A percentile compares a stretch with the other conserved stretches of the same genome.
Conservation (phyloP, 129 eudicot genomes). For the Tanacetum coccineum region DNA sequence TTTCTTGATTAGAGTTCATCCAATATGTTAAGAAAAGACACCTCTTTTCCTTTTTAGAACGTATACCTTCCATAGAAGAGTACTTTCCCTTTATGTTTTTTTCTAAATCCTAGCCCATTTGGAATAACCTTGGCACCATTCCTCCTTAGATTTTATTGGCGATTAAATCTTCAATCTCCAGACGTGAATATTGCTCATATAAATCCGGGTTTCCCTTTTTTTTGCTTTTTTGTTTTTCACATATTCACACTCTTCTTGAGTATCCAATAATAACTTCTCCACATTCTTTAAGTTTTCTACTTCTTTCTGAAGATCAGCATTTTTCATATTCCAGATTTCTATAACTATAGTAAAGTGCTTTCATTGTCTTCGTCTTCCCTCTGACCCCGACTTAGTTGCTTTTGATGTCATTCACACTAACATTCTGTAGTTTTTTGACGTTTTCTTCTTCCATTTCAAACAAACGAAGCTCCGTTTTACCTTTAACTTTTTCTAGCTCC, state of each 20-base stretch:
- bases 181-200: constrained; percentile 25
- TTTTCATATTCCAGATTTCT: constrained; percentile 34
- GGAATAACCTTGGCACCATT: constrained; percentile 34
- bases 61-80: constrained; percentile 41
- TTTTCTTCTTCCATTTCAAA: constrained; percentile 55
- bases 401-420: constrained; percentile 40
- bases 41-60: constrained; percentile 50
- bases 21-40: constrained; percentile 46
- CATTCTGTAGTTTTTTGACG: constrained; percentile 28
- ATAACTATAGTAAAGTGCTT: constrained; percentile 29
- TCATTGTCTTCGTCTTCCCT: constrained; percentile 39
- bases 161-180: constrained; percentile 48
- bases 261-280: constrained; percentile 26
- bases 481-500: constrained; percentile 45
- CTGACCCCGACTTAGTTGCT: constrained; percentile 30
- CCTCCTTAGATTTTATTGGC: constrained; percentile 36
- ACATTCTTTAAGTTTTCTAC: constrained; percentile 36
- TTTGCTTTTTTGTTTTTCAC: constrained; percentile 44
- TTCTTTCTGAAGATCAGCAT: constrained; percentile 48
- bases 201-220: constrained; percentile 36
- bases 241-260: constrained; percentile 50
- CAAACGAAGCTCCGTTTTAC: constrained; percentile 40
- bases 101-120: constrained; percentile 42
- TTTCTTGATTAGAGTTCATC: constrained; percentile 60
- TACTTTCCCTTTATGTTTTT: too few relatives aligned